phyloP scores from a whole-genome alignment of 441 rosid genomes.

The Sinapis alba region DNA sequence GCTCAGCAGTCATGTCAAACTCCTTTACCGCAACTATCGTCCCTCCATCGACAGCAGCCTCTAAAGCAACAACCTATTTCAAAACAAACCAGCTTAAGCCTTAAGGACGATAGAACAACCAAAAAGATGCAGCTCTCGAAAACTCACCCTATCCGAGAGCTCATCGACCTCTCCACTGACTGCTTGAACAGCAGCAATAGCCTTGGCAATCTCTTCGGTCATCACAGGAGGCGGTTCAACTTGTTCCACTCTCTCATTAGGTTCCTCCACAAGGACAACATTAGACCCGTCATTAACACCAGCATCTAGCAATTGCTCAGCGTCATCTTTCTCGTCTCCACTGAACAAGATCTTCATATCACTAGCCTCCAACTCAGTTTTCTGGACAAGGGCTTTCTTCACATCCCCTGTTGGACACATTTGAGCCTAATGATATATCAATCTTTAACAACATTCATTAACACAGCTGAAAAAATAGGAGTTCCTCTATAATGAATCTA shows the following conservation, averaged over 20 bases:
- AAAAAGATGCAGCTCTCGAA: background rate
- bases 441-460: background rate
- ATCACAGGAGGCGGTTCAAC: conserved; percentile 41
- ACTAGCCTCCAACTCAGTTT: conserved; percentile 50
- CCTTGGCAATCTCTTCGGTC: conserved; percentile 54
- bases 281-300: conserved; percentile 69
- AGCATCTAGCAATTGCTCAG: conserved; percentile 52
- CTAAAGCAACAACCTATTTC: conserved; percentile 60
- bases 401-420: conserved; percentile 52
- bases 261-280: conserved; percentile 57
- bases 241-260: conserved; percentile 39
- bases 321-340: conserved; percentile 69
- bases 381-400: conserved; percentile 53
- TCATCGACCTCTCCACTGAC: conserved; percentile 65
- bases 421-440: background rate
- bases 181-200: conserved; percentile 53
- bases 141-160: conserved; percentile 73
- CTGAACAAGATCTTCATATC: conserved; percentile 63
- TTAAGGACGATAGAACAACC: background rate
- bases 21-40: conserved; percentile 64
- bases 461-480: background rate
- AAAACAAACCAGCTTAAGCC: background rate
- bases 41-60: conserved; percentile 68
- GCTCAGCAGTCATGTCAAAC: conserved; percentile 65
- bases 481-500: background rate